A percentile compares a stretch with the other conserved stretches of the same genome.
These are phyloP conservation scores for Arctostaphylos glauca DNA, from an alignment of 148 eudicot genomes.

Conservation along the genomic window DNA sequence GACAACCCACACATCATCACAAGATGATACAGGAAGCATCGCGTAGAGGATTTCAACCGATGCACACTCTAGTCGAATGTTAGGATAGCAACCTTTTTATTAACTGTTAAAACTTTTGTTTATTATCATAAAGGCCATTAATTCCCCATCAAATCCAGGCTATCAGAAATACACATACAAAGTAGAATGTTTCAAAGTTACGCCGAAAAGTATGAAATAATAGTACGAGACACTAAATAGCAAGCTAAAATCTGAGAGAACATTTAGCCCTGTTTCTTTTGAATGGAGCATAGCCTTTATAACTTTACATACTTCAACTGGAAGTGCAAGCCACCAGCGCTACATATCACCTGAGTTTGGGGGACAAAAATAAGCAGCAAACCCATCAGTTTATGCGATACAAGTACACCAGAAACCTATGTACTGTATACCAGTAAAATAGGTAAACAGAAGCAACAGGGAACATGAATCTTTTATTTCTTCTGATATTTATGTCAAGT, in stretches of 20 bases:
- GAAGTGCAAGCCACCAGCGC: not conserved
- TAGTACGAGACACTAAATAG: not conserved
- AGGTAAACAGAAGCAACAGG: not conserved
- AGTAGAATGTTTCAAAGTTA: not conserved
- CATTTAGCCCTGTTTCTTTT: not conserved
- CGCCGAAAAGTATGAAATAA: not conserved
- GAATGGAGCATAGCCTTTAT: not conserved
- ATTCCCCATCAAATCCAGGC: not conserved
- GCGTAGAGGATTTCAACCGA: not conserved
- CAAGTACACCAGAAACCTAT: not conserved
- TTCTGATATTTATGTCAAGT: not conserved
- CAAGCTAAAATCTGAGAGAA: not conserved
- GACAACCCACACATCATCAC: not conserved
- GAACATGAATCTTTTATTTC: not conserved
- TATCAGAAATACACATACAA: not conserved
- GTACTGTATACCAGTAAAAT: not conserved
- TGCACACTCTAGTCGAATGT: not conserved
- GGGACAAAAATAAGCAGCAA: not conserved
- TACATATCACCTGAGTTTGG: not conserved
- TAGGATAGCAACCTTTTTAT: not conserved
- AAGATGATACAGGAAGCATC: not conserved
- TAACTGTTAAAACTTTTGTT: not conserved
- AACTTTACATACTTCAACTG: conserved; percentile 3
- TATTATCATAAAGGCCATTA: not conserved
- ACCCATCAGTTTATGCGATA: not conserved